Percentiles rank a stretch among this genome's conserved stretches.
phyloP scores from a whole-genome alignment of 805 yeast genomes.

The Ogataea kodamae region DNA sequence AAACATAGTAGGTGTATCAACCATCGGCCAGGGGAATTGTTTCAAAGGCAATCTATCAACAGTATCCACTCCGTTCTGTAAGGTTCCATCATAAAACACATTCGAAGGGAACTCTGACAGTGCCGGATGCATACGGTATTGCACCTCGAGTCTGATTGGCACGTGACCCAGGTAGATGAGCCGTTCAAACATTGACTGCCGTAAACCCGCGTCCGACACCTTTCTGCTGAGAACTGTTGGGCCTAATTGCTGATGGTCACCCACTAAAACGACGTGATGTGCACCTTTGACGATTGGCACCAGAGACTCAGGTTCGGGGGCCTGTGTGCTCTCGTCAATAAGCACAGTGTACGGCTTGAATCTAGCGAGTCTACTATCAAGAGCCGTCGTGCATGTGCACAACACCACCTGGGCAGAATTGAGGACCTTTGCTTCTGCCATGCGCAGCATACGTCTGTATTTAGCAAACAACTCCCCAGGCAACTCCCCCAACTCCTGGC shows the following conservation, averaged over 20 bases:
- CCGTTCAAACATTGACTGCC: slow-evolving; percentile 85
- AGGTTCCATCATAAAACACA: slow-evolving; percentile 87
- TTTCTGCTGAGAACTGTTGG: slow-evolving; percentile 79
- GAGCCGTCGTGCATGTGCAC: slow-evolving; percentile 91
- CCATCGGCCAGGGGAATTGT: slow-evolving; percentile 90
- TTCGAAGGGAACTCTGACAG: slow-evolving; percentile 84
- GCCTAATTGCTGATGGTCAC: slow-evolving; percentile 95
- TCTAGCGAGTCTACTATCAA: slow-evolving; percentile 57
- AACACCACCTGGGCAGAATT: slow-evolving; percentile 73
- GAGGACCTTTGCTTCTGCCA: slow-evolving; percentile 49
- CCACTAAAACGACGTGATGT: slow-evolving; percentile 80
- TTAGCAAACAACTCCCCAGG: slow-evolving; percentile 48
- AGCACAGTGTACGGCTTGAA: slow-evolving; percentile 71
- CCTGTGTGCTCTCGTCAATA: slow-evolving; percentile 92
- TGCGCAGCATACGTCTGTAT: slow-evolving; percentile 40
- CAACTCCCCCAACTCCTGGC: slow-evolving; percentile 67
- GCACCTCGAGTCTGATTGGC: slow-evolving; percentile 85
- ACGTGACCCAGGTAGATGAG: slow-evolving; percentile 75
- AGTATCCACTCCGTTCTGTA: slow-evolving; percentile 87
- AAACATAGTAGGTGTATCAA: slow-evolving; percentile 87
- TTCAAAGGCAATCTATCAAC: slow-evolving; percentile 55
- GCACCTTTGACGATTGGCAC: slow-evolving; percentile 90
- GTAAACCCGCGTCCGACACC: slow-evolving; percentile 84
- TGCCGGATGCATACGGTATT: slow-evolving; percentile 92
- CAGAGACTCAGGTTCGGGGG: slow-evolving; percentile 87